phyloP scores from a whole-genome alignment of 208 protist species.

The Phytomonas serpens region DNA sequence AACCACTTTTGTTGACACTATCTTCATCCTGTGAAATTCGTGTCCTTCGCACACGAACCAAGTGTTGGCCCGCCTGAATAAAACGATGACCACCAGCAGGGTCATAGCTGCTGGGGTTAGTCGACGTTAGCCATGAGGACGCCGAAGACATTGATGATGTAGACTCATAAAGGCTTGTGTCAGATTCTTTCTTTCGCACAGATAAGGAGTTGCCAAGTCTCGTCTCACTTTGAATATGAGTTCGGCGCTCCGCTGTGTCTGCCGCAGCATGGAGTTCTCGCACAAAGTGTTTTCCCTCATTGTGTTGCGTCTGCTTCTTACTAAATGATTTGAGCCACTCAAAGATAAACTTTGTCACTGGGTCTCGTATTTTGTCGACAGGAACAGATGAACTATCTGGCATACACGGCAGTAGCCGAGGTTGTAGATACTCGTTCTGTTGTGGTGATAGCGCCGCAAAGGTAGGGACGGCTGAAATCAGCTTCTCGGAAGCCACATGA shows the following conservation, averaged over 20 bases:
- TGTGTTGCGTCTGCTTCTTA: conserved; percentile 11
- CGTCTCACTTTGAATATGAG: not conserved
- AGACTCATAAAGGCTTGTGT: conserved; percentile 1
- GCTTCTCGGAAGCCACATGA: not conserved
- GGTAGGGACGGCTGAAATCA: not conserved
- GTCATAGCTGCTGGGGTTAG: conserved; percentile 33
- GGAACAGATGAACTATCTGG: not conserved
- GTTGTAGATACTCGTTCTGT: not conserved
- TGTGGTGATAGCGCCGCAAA: not conserved
- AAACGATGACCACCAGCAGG: conserved; percentile 28
- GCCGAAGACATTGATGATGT: not conserved
- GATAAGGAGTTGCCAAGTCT: not conserved
- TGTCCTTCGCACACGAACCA: not conserved
- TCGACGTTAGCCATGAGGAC: conserved; percentile 35
- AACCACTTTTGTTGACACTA: not conserved
- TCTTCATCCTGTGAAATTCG: not conserved
- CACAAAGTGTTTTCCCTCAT: conserved; percentile 15
- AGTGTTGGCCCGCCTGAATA: conserved; percentile 10
- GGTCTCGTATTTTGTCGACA: conserved; percentile 25
- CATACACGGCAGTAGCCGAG: not conserved
- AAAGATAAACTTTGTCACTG: conserved; percentile 56
- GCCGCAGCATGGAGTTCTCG: conserved; percentile 15
- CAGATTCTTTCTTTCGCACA: not conserved
- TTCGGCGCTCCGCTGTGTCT: not conserved
- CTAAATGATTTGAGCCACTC: conserved; percentile 54